These are phyloP conservation scores for Ophiostoma triangulosporum DNA, from an alignment of 2,329 filamentous ascomycete species.

Conservation along the genomic window DNA sequence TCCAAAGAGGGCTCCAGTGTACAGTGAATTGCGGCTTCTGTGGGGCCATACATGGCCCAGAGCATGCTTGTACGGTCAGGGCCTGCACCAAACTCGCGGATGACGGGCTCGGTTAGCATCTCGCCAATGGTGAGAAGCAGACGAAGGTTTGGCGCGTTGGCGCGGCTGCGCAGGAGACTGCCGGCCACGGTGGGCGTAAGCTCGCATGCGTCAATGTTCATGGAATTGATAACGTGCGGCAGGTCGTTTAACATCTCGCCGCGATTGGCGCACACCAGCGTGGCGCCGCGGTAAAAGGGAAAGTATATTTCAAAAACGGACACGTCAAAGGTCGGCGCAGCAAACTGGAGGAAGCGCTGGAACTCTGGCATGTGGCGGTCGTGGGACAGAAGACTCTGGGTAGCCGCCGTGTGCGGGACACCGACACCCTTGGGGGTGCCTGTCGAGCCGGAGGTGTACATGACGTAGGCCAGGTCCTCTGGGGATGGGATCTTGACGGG, in stretches of 20 bases:
- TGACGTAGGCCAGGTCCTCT: constrained; percentile 61
- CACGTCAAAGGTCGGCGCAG: constrained; percentile 85
- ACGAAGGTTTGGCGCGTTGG: constrained; percentile 52
- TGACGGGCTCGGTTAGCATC: constrained; percentile 69
- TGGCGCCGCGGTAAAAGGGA: constrained; percentile 58
- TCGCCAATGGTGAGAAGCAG: constrained; percentile 80
- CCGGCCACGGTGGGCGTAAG: constrained; percentile 79
- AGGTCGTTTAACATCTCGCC: constrained; percentile 62
- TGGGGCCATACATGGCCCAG: constrained; percentile 91
- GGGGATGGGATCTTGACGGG: constrained; percentile 9
- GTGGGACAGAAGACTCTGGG: constrained; percentile 73
- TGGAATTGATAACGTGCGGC: constrained; percentile 45
- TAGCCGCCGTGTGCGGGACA: constrained; percentile 65
- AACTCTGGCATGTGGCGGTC: constrained; percentile 65
- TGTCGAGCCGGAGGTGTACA: constrained; percentile 88
- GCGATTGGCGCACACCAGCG: constrained; percentile 58
- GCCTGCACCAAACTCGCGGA: constrained; percentile 63
- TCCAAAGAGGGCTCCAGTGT: constrained; percentile 56
- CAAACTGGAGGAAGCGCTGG: constrained; percentile 75
- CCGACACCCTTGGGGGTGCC: constrained; percentile 79
- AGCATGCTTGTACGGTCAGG: constrained; percentile 46
- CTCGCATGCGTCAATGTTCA: constrained; percentile 72
- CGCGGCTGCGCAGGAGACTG: constrained; percentile 56
- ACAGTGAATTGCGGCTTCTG: constrained; percentile 84
- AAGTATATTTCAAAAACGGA: constrained; percentile 95